Conservation (phyloP, 768 basidiomycete genomes). For the Suillus ampliporus region DNA sequence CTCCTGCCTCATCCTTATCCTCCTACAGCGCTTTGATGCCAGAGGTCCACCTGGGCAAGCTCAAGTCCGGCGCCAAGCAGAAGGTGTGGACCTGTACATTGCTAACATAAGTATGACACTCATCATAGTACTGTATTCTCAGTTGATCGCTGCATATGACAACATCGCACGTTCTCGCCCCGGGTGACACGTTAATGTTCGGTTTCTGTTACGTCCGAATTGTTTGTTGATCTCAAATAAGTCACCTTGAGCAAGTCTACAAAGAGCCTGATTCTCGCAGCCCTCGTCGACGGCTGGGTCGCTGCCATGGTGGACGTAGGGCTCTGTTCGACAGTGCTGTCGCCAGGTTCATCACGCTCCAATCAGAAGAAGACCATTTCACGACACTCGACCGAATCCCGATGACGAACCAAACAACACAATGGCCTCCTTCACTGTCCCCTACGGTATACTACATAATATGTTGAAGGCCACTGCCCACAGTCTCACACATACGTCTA, state of each 20-base stretch:
- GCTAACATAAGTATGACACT: neutral
- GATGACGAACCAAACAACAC: neutral
- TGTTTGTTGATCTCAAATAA: too few relatives aligned
- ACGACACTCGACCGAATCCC: too few relatives aligned
- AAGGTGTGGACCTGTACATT: neutral
- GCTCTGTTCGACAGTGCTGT: too few relatives aligned
- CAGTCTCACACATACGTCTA: too few relatives aligned
- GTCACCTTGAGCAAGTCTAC: too few relatives aligned
- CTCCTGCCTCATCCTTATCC: neutral
- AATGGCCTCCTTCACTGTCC: neutral
- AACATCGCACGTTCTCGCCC: neutral
- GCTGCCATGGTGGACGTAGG: too few relatives aligned
- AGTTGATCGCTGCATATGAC: neutral
- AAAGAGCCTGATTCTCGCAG: too few relatives aligned
- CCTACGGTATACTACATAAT: too few relatives aligned
- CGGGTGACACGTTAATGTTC: neutral
- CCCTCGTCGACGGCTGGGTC: too few relatives aligned
- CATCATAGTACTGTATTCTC: neutral
- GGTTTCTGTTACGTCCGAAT: too few relatives aligned
- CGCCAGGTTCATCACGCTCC: neutral
- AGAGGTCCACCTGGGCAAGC: neutral
- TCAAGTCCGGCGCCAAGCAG: neutral
- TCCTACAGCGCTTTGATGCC: neutral
- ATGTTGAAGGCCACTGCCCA: too few relatives aligned
- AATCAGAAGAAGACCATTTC: neutral